Evolutionary conservation across 768 basidiomycete species (phyloP), one percentile per base, ranked within the genome.

Genomic region (Podaxis rugospora): DNA sequence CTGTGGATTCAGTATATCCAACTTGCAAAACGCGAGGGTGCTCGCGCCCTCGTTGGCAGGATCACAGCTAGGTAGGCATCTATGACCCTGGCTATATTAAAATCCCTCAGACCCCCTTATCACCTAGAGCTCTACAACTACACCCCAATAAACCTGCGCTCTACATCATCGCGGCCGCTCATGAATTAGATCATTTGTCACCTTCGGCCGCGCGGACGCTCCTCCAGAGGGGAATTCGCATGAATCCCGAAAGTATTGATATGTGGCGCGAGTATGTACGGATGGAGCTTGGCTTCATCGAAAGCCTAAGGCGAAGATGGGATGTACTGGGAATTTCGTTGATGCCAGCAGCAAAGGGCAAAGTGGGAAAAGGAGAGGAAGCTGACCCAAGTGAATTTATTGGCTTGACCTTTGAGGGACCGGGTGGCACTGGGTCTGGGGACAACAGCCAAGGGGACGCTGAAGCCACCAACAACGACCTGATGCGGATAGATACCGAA

Each of bases 1-100:
- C 80, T 95, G 7, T 98, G 95, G 95, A 76, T 91, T 51, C 89
- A 95, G 65, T 97, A 96, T 69, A 86, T 95, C 51, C 81, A 92
- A 60, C 80, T 93, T 21, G 94, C 93, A 0, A 89, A 92, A 71
- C 80, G 84, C 50, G 88, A 93, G 69, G 85, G 86, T 0, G 93
- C 94, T 49, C 78, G 84, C 14, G 84, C 90, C 47, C 78, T 96
- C 21, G 90, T 93, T 2, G 89, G 90, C 3, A 81, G 90, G 40
- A 87, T 95, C 51, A 86, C 88, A 18, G 95, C 92, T 32, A 85
- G 90, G 90, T 92, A 67, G 39, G 85, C 42, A 23, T 37, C 52
- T 54, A 55, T 21, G 61, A 62, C 52, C 2, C 57, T 59, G 0
- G 27, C 44, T 28, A 47, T 62, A 25, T 61, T 14, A 35, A 46